phyloP scores from a whole-genome alignment of 2,329 filamentous ascomycete species.

The Graphilbum ipis-grandicollis region DNA sequence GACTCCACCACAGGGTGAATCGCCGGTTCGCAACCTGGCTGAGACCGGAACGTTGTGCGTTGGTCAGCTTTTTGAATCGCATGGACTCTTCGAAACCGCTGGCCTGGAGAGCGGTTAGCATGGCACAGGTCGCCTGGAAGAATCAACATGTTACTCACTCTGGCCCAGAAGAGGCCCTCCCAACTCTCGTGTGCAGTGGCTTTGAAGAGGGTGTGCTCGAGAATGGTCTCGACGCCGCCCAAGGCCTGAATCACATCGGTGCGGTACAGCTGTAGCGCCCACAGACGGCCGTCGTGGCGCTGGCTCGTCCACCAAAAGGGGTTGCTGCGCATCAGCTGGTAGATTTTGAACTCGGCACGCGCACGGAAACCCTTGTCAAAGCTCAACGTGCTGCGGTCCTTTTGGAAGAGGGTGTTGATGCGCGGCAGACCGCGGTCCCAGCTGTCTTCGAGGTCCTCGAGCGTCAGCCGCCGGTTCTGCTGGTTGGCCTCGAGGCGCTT shows the following conservation, averaged over 20 bases:
- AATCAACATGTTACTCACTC: no score
- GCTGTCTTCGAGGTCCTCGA: slow-evolving; percentile 93
- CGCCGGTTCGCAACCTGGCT: slow-evolving; percentile 98
- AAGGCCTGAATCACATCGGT: slow-evolving; percentile 94
- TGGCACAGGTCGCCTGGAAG: no score
- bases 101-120: slow-evolving; percentile 18
- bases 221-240: slow-evolving; percentile 91
- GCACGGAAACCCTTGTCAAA: slow-evolving; percentile 98
- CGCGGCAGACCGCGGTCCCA: slow-evolving; percentile 95
- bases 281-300: slow-evolving; percentile 89
- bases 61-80: slow-evolving; percentile 99
- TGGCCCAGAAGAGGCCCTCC: slow-evolving; percentile 90
- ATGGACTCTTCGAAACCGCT: slow-evolving; percentile 47
- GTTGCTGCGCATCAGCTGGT: slow-evolving; percentile 97
- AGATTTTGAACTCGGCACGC: slow-evolving; percentile 92
- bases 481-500: slow-evolving; percentile 95
- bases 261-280: slow-evolving; percentile 78
- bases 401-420: slow-evolving; percentile 98
- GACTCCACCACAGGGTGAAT: slow-evolving; percentile 96
- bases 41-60: slow-evolving; percentile 76
- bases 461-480: slow-evolving; percentile 82
- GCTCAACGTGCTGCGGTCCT: slow-evolving; percentile 87
- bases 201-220: slow-evolving; percentile 93
- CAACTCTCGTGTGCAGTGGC: slow-evolving; percentile 92
- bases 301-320: slow-evolving; percentile 99